Conservation (phyloP, 108 stramenopile species). For the Conticribra weissflogii region DNA sequence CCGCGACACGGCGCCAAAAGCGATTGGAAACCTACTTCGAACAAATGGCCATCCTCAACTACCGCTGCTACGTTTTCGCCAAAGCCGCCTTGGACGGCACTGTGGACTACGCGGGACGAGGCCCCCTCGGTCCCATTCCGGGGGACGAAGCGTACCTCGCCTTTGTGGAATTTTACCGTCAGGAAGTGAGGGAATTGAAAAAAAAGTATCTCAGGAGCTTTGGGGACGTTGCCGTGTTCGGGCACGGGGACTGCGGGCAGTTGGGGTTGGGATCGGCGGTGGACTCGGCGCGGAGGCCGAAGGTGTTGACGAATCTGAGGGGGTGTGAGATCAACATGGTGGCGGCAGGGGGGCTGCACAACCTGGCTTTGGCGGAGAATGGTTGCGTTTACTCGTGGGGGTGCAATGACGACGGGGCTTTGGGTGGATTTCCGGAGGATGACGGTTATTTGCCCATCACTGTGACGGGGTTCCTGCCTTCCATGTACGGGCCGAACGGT, state of each 20-base stretch:
- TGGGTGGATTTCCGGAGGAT: slow-evolving; percentile 66
- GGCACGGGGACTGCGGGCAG: slow-evolving; percentile 65
- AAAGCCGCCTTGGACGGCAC: neutral
- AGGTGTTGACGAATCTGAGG: slow-evolving; percentile 37
- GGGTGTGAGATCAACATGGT: slow-evolving; percentile 49
- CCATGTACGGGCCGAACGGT: slow-evolving; percentile 19
- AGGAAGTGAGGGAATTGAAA: slow-evolving; percentile 5
- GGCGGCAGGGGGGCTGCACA: slow-evolving; percentile 85
- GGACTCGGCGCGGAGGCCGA: slow-evolving; percentile 8
- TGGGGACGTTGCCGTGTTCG: slow-evolving; percentile 52
- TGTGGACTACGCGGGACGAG: no score
- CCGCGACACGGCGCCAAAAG: slow-evolving; percentile 1
- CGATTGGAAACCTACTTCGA: slow-evolving; percentile 3
- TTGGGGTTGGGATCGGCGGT: slow-evolving; percentile 42
- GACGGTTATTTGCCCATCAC: slow-evolving; percentile 28
- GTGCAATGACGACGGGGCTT: slow-evolving; percentile 83
- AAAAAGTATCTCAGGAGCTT: slow-evolving; percentile 11
- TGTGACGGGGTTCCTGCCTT: neutral
- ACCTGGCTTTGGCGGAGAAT: slow-evolving; percentile 60
- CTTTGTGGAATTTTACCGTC: slow-evolving; percentile 11
- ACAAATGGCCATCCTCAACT: slow-evolving; percentile 21
- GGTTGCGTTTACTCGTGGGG: slow-evolving; percentile 92
- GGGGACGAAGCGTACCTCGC: neutral
- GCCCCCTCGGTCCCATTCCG: neutral
- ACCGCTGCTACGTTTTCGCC: neutral